phyloP scores from a whole-genome alignment of 2,329 filamentous ascomycete genomes.

The Aspergillus ustus region DNA sequence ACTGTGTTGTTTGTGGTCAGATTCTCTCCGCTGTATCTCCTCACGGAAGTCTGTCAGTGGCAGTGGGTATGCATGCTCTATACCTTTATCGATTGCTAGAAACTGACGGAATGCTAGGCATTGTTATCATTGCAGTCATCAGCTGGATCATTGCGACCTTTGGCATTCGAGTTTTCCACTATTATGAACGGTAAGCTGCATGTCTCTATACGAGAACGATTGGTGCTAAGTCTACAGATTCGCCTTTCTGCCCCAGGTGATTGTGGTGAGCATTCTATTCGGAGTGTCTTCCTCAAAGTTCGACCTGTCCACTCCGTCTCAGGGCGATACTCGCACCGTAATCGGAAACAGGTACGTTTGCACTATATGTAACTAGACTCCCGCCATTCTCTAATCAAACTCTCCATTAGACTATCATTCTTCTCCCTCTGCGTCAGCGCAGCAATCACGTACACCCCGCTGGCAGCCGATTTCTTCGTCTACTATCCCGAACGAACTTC shows the following conservation, averaged over 20 bases:
- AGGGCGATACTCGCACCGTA: conserved; percentile 57
- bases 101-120: conserved; percentile 41
- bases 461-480: conserved; percentile 70
- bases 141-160: conserved; percentile 69
- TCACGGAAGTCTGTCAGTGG: conserved; percentile 62
- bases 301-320: conserved; percentile 57
- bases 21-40: conserved; percentile 68
- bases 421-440: conserved; percentile 71
- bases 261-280: conserved; percentile 65
- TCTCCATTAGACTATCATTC: conserved; percentile 61
- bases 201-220: background rate
- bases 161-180: conserved; percentile 70
- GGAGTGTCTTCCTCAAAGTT: conserved; percentile 66
- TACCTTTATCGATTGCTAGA: background rate
- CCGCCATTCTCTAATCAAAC: background rate
- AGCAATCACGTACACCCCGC: conserved; percentile 66
- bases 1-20: conserved; percentile 69
- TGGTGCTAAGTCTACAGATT: conserved; percentile 48
- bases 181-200: conserved; percentile 62
- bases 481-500: conserved; percentile 64
- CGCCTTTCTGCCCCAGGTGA: conserved; percentile 67
- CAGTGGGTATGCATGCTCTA: conserved; percentile 55
- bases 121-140: conserved; percentile 67
- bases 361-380: background rate
- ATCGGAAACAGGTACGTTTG: conserved; percentile 49